Evolutionary conservation across 495 filamentous ascomycete genomes (phyloP), one percentile per base, ranked within the genome.

Genomic region (Annulohypoxylon moriforme): DNA sequence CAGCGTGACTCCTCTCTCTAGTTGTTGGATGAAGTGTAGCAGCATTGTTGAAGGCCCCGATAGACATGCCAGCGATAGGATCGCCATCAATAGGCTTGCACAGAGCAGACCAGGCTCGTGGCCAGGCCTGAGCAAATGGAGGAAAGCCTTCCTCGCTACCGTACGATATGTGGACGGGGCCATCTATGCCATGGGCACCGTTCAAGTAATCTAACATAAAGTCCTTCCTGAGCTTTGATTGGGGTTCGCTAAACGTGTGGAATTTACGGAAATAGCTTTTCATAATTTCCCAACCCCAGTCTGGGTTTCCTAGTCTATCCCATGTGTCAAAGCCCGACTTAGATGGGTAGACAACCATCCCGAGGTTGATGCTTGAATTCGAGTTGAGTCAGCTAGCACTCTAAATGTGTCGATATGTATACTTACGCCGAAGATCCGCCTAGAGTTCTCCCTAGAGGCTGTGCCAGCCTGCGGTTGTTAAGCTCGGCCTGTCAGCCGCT

Each of bases 231-330:
- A 58, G 55, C 20, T 50, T 61, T 24, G 29, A 27, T 50, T 44
- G 71, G 46, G 33, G 60, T 42, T 52, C 46, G 1, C 66, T 71
- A 33, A 69, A 72, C 31, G 68, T 60, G 11, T 74, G 52, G 44
- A 53, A 56, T 52, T 77, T 77, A 33, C 65, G 71, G 20, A 78
- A 70, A 42, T 65, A 72, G 20, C 60, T 36, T 42, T 70, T 38
- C 22, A 78, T 38, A 7, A 18, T 50, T 11, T 72, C 62, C 70
- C 68, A 78, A 9, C 60, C 62, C 76, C 76, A 78, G 14, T 69
- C 74, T 36, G 71, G 76, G 67, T 87, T 88, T n/a, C 88, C 87
- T 2, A 88, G 67, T 13, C 66, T 72, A 64, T 82, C 82, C 87
- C 88, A 89, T 1, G 80, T 64, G 67, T 89, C 82, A 55, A 83